These are phyloP conservation scores for Voacanga thouarsii DNA, from an alignment of 257 asterid species.

Conservation along the genomic window DNA sequence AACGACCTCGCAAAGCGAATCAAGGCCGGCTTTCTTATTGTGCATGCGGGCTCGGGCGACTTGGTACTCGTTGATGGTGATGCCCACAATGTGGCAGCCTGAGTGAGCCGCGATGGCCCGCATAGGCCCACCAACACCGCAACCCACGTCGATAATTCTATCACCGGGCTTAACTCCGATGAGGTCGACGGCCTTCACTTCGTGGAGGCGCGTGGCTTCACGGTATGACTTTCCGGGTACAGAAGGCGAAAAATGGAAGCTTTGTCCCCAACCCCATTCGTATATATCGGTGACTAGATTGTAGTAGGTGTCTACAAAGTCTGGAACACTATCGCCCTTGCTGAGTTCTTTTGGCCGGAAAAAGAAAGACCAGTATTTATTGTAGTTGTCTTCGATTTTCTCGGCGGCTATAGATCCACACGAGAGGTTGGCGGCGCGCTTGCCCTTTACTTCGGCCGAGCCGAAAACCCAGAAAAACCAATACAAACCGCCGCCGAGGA, in stretches of 20 bases:
- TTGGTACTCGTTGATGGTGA: constrained; percentile 15
- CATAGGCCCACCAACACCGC: constrained; percentile 5
- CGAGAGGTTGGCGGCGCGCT: not conserved
- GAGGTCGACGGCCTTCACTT: constrained; percentile 1
- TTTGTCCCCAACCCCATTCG: constrained; percentile 7
- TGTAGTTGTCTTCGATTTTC: not conserved
- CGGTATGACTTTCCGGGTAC: not conserved
- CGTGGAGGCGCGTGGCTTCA: constrained; percentile 7
- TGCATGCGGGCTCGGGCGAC: not conserved
- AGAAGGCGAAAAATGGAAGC: constrained; percentile 11
- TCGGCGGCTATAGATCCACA: not conserved
- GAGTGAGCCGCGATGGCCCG: constrained; percentile 5
- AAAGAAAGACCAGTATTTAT: constrained; percentile 4
- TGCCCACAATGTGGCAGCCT: not conserved
- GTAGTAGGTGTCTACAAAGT: constrained; percentile 3
- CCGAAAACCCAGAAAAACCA: constrained; percentile 5
- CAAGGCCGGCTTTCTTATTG: constrained; percentile 6
- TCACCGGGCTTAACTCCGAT: not conserved
- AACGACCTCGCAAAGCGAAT: not conserved
- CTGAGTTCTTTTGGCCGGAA: constrained; percentile 3
- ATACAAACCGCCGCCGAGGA: not conserved
- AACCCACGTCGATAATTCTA: not conserved
- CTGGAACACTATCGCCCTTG: constrained; percentile 3
- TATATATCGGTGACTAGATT: constrained; percentile 2
- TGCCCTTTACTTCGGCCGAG: constrained; percentile 2